Conservation (phyloP, 495 filamentous ascomycete species). For the Penicillium waksmanii region DNA sequence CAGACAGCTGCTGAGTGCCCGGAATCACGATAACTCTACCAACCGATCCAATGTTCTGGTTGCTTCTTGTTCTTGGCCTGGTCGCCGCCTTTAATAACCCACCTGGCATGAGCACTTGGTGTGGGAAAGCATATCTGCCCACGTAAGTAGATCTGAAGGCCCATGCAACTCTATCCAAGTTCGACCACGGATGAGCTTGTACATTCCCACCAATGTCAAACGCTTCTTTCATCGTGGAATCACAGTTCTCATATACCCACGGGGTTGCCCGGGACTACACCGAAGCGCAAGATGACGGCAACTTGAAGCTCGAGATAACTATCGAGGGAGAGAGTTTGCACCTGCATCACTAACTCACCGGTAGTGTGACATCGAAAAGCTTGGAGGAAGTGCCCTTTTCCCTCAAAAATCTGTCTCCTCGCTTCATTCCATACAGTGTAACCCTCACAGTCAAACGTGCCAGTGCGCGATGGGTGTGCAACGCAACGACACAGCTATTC, state of each 20-base stretch:
- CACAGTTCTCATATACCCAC: conserved; percentile 54
- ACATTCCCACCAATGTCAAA: conserved; percentile 54
- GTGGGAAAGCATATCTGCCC: conserved; percentile 60
- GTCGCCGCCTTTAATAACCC: conserved; percentile 32
- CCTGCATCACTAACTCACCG: conserved; percentile 3
- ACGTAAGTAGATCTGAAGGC: conserved; percentile 33
- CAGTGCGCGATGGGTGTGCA: conserved; percentile 34
- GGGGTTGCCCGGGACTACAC: conserved; percentile 46
- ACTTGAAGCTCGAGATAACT: conserved; percentile 12
- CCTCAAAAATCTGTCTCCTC: conserved; percentile 48
- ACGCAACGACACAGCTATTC: conserved; percentile 49
- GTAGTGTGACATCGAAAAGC: neutral
- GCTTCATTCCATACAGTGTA: conserved; percentile 48
- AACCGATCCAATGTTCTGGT: conserved; percentile 12
- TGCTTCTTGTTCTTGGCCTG: conserved; percentile 13
- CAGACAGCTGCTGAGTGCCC: neutral
- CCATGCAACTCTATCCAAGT: conserved; percentile 44
- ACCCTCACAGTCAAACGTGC: conserved; percentile 21
- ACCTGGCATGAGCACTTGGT: conserved; percentile 50
- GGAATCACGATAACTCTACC: neutral
- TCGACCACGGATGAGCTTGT: conserved; percentile 63
- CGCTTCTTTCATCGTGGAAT: conserved; percentile 64
- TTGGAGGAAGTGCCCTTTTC: conserved; percentile 45
- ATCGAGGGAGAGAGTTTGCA: conserved; percentile 27
- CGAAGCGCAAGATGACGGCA: conserved; percentile 14